Evolutionary conservation across 805 yeast species (phyloP).

Genomic region (Kodamaea kakaduensis): DNA sequence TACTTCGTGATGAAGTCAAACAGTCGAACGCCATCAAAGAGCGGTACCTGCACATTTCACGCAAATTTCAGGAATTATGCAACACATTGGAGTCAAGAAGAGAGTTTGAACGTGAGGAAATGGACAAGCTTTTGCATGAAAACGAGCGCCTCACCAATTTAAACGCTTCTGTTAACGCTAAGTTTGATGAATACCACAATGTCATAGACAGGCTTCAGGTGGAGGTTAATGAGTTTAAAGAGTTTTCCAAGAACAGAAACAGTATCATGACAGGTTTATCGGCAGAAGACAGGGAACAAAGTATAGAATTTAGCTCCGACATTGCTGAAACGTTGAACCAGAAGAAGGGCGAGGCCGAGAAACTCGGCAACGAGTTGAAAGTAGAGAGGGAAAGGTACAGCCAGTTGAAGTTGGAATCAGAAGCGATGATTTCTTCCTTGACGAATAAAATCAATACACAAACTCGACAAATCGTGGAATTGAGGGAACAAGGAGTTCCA

Average conservation of each 20-base stretch:
- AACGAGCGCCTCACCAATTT: conserved; percentile 17
- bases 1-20: conserved; percentile 21
- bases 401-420: conserved; percentile 21
- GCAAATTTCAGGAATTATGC: conserved; percentile 17
- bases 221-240: conserved; percentile 29
- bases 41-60: conserved; percentile 17
- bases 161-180: conserved; percentile 20
- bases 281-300: background rate
- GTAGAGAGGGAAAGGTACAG: conserved; percentile 14
- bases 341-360: no score
- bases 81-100: conserved; percentile 4
- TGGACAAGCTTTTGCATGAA: conserved; percentile 13
- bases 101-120: conserved; percentile 9
- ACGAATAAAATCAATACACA: conserved; percentile 21
- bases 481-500: conserved; percentile 13
- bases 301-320: background rate
- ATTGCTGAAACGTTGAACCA: background rate
- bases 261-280: background rate
- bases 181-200: conserved; percentile 28
- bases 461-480: conserved; percentile 14
- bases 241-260: conserved; percentile 8
- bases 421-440: conserved; percentile 20
- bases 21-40: conserved; percentile 19
- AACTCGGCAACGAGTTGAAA: conserved; percentile 16
- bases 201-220: conserved; percentile 28